These are phyloP conservation scores for Davidsoniella virescens DNA, from an alignment of 2,329 filamentous ascomycete genomes.

Conservation along the genomic window DNA sequence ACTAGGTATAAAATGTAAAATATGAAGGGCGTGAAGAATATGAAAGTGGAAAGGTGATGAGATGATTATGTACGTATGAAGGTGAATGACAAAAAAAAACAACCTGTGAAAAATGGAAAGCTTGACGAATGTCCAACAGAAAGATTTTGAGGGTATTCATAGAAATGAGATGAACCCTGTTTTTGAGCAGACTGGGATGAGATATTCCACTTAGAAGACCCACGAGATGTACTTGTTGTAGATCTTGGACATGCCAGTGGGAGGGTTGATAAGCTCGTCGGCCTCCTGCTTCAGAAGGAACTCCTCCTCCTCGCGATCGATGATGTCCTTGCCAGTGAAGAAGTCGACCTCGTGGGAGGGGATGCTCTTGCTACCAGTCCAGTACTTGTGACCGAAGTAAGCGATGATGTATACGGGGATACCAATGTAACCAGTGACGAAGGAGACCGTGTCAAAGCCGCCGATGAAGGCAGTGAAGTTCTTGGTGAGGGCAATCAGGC, in stretches of 20 bases:
- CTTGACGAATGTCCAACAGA: too few species aligned
- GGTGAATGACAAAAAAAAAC: too few species aligned
- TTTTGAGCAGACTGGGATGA: too few species aligned
- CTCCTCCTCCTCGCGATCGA: slow-evolving; percentile 56
- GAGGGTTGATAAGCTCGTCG: slow-evolving; percentile 15
- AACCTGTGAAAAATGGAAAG: background rate
- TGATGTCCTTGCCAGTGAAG: slow-evolving; percentile 55
- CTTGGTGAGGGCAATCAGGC: slow-evolving; percentile 64
- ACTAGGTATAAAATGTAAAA: background rate
- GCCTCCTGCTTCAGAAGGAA: slow-evolving; percentile 35
- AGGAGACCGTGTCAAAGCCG: slow-evolving; percentile 39
- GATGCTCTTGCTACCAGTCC: slow-evolving; percentile 36
- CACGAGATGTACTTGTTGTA: slow-evolving; percentile 14
- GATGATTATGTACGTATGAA: too few species aligned
- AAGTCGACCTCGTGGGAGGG: slow-evolving; percentile 47
- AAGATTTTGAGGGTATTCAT: background rate
- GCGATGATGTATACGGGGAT: slow-evolving; percentile 58
- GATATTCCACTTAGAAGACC: slow-evolving; percentile 11
- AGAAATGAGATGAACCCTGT: background rate
- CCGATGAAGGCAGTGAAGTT: slow-evolving; percentile 58
- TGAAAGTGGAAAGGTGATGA: background rate
- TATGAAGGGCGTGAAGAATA: background rate
- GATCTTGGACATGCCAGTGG: slow-evolving; percentile 10
- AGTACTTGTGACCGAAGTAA: slow-evolving; percentile 51
- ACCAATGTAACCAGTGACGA: slow-evolving; percentile 62